phyloP scores from a whole-genome alignment of 495 filamentous ascomycete species.

The Cairneyella variabilis region DNA sequence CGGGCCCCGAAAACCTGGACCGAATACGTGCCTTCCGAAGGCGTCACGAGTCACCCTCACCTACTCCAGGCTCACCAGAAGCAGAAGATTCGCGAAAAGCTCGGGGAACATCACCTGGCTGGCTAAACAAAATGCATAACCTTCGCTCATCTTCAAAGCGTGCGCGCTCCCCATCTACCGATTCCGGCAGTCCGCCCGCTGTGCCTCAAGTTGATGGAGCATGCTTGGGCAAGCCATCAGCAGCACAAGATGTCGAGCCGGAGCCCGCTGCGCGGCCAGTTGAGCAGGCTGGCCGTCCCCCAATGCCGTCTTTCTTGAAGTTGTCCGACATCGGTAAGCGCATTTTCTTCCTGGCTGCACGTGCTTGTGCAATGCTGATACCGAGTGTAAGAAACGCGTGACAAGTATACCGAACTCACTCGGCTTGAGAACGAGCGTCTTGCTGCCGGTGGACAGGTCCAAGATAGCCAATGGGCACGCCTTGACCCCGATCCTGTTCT shows the following conservation, averaged over 20 bases:
- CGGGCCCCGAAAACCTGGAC: slow-evolving; percentile 23
- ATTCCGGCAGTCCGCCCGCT: background rate
- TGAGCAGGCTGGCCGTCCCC: background rate
- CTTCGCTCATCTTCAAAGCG: slow-evolving; percentile 16
- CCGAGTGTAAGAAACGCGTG: slow-evolving; percentile 13
- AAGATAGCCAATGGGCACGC: slow-evolving; percentile 35
- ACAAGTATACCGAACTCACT: slow-evolving; percentile 22
- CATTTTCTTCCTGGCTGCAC: background rate
- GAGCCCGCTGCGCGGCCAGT: background rate
- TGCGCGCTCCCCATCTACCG: slow-evolving; percentile 11
- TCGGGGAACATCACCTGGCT: slow-evolving; percentile 22
- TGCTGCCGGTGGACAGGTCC: slow-evolving; percentile 1
- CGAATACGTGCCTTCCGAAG: slow-evolving; percentile 24
- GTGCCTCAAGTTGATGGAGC: slow-evolving; percentile 19
- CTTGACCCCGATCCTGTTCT: slow-evolving; percentile 35
- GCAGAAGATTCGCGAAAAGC: background rate
- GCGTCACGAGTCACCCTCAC: slow-evolving; percentile 17
- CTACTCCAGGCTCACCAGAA: background rate
- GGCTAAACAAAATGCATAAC: slow-evolving; percentile 23
- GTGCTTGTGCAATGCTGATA: background rate
- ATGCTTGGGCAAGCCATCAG: slow-evolving; percentile 22
- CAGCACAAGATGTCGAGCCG: background rate
- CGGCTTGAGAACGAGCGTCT: slow-evolving; percentile 24
- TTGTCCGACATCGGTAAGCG: slow-evolving; percentile 31
- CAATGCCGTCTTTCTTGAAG: slow-evolving; percentile 42